Conservation (phyloP, 345 rosid species). For the Populus davidiana region DNA sequence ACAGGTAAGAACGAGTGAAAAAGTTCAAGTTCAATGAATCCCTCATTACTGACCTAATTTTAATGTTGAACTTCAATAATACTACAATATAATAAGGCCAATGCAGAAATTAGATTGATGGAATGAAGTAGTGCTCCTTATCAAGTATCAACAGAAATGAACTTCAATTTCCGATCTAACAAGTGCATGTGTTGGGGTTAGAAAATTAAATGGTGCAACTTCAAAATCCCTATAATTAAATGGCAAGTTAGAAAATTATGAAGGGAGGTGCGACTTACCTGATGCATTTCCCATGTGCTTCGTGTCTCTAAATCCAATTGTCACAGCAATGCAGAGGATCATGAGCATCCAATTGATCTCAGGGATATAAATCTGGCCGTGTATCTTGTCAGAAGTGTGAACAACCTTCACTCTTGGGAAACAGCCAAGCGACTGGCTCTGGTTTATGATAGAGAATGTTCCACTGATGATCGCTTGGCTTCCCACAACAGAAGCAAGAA, state of each 20-base stretch:
- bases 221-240: neutral
- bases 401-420: conserved; percentile 96
- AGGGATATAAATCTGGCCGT: conserved; percentile 98
- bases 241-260: neutral
- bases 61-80: neutral
- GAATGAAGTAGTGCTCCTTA: neutral
- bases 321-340: conserved; percentile 95
- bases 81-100: neutral
- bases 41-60: neutral
- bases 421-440: conserved; percentile 98
- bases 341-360: conserved; percentile 98
- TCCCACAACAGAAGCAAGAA: conserved; percentile 97
- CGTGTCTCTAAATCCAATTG: conserved; percentile 93
- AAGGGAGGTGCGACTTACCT: conserved; percentile 36
- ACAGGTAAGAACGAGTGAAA: conserved; percentile 3
- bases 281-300: conserved; percentile 98
- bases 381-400: conserved; percentile 94
- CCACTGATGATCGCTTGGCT: conserved; percentile 99
- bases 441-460: conserved; percentile 97
- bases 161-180: neutral
- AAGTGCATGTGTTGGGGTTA: neutral
- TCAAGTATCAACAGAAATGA: neutral
- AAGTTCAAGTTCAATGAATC: neutral
- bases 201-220: neutral
- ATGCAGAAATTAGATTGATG: neutral